phyloP scores from a whole-genome alignment of 2,329 filamentous ascomycete genomes.

The Juglanconis oblonga region DNA sequence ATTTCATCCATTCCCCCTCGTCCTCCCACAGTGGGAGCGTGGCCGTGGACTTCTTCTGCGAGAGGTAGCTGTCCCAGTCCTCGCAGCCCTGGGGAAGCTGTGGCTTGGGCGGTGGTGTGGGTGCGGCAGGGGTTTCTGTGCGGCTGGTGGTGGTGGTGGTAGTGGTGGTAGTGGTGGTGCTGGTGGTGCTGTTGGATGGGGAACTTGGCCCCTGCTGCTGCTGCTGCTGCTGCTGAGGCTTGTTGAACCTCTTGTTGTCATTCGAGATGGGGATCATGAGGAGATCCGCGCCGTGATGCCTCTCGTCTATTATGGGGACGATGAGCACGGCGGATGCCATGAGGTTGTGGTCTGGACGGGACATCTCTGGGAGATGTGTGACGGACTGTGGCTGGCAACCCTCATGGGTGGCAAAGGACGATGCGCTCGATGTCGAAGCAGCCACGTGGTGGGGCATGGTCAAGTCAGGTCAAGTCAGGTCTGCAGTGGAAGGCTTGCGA shows the following conservation, averaged over 20 bases:
- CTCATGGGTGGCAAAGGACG: not conserved
- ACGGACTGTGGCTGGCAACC: not conserved
- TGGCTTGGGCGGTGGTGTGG: constrained; percentile 16
- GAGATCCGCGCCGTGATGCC: constrained; percentile 16
- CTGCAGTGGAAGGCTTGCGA: not conserved
- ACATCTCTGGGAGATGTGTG: not conserved
- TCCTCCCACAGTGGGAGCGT: not conserved
- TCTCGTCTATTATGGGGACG: constrained; percentile 17
- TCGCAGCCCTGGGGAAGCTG: constrained; percentile 7
- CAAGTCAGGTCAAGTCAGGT: not conserved
- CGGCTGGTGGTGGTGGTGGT: not conserved
- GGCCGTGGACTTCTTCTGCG: constrained; percentile 10
- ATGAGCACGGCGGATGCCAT: constrained; percentile 13
- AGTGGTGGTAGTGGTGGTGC: too few species aligned
- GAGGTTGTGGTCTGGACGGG: not conserved
- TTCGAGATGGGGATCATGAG: constrained; percentile 14
- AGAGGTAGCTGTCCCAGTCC: constrained; percentile 18
- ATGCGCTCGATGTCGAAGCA: not conserved
- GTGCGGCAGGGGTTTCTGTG: constrained; percentile 6
- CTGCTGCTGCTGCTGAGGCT: not conserved
- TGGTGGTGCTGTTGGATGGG: too few species aligned
- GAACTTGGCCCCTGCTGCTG: not conserved
- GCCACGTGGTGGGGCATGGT: constrained; percentile 6
- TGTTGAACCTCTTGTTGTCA: not conserved
- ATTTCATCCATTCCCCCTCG: not conserved